Evolutionary conservation across 345 rosid genomes (phyloP).

Genomic region (Lepidium didymum): DNA sequence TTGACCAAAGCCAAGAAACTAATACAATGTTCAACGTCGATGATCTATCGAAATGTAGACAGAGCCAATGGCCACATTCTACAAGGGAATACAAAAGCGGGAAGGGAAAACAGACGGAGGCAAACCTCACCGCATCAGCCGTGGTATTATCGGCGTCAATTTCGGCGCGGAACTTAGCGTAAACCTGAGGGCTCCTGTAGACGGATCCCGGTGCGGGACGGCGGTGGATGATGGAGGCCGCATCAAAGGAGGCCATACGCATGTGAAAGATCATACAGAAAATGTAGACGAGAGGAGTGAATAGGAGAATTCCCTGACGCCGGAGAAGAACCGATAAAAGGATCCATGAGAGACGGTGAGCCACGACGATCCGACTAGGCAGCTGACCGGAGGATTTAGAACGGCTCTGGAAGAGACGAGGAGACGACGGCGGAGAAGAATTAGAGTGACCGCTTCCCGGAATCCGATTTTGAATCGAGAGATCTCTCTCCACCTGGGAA

Average conservation of each 20-base stretch:
- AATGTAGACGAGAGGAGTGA: constrained; percentile 86
- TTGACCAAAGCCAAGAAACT: not conserved
- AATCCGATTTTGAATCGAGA: constrained; percentile 35
- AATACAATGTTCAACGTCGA: not conserved
- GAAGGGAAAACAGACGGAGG: not conserved
- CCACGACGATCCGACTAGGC: constrained; percentile 40
- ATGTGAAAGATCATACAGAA: constrained; percentile 83
- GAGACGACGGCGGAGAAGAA: constrained; percentile 84
- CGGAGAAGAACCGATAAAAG: constrained; percentile 78
- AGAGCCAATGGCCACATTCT: not conserved
- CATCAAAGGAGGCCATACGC: constrained; percentile 69
- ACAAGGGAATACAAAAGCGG: not conserved
- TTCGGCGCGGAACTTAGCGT: constrained; percentile 58
- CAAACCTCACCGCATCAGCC: constrained; percentile 72
- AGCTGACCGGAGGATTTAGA: constrained; percentile 46
- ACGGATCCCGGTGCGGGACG: constrained; percentile 82
- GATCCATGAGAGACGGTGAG: constrained; percentile 70
- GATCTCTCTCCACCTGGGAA: constrained; percentile 23
- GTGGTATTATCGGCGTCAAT: constrained; percentile 87
- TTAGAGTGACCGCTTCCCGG: constrained; percentile 68
- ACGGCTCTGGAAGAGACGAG: constrained; percentile 56
- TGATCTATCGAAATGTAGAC: not conserved
- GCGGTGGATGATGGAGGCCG: constrained; percentile 44
- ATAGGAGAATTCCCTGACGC: constrained; percentile 77
- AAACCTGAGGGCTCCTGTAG: constrained; percentile 83